phyloP scores from a whole-genome alignment of 78 protist genomes.

The Dictyostelium purpureum region DNA sequence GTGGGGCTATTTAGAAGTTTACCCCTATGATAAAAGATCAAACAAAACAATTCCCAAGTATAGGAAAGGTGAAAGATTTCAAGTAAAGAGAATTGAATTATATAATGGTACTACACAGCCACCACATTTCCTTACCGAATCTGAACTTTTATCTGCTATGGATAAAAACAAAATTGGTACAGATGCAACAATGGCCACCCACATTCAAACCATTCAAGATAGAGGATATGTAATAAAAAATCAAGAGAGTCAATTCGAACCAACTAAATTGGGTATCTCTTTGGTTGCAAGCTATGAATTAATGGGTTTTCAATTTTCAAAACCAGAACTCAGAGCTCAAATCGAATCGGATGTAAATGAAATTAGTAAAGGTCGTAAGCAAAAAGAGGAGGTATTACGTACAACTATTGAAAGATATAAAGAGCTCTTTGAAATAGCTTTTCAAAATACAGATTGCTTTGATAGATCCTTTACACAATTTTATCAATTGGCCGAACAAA shows the following conservation, averaged over 20 bases:
- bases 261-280: slow-evolving; percentile 93
- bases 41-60: slow-evolving; percentile 88
- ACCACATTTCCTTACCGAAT: slow-evolving; percentile 95
- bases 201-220: slow-evolving; percentile 92
- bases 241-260: slow-evolving; percentile 70
- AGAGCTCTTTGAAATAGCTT: slow-evolving; percentile 40
- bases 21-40: slow-evolving; percentile 93
- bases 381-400: slow-evolving; percentile 54
- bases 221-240: slow-evolving; percentile 89
- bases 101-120: slow-evolving; percentile 91
- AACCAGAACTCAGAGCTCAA: slow-evolving; percentile 87
- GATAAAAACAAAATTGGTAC: slow-evolving; percentile 97
- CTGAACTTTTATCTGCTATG: slow-evolving; percentile 97
- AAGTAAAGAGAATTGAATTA: slow-evolving; percentile 82
- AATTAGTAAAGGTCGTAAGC: slow-evolving; percentile 49
- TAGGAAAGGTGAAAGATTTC: slow-evolving; percentile 82
- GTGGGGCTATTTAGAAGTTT: slow-evolving; percentile 91
- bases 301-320: slow-evolving; percentile 91
- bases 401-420: slow-evolving; percentile 44
- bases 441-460: slow-evolving; percentile 8
- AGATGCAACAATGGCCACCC: slow-evolving; percentile 99
- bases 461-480: slow-evolving; percentile 58
- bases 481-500: not conserved
- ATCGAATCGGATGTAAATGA: slow-evolving; percentile 74
- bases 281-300: slow-evolving; percentile 92